Evolutionary conservation across 495 filamentous ascomycete genomes (phyloP), one percentile per base, ranked within the genome.

Genomic region (Penicillium roqueforti): DNA sequence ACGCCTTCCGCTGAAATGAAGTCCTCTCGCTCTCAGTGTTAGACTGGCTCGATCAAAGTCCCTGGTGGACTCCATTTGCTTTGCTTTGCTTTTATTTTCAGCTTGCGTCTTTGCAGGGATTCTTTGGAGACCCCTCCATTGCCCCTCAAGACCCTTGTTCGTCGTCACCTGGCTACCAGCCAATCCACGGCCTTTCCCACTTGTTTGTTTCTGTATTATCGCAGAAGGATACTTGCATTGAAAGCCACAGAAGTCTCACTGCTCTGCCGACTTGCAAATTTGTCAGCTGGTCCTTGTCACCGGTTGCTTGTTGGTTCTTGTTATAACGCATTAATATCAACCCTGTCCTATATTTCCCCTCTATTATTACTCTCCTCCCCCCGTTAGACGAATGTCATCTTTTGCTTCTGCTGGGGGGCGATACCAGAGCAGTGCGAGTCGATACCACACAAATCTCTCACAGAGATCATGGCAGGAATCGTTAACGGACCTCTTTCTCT

Each of bases 401-500:
- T 43, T 19, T 47, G 53, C 23, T 29, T 14, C n/a, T 25, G 10
- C n/a, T 28, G 22, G 31, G 29, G 39, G 40, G 38, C 18, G 32
- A 26, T 44, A 25, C 45, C 32, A 22, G 14, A 28, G 19, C 42
- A 16, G 31, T 29, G 44, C 19, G 10, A 39, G 13, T 23, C 38
- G 28, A 10, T 10, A 44, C 10, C 36, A 45, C 29, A 36, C 32
- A 14, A 3, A 20, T 11, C n/a, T 14, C 10, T 25, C 11, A 46
- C 13, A 23, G 1, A 19, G 42, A 64, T 23, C 22, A 73, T 75
- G 71, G 55, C 65, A 11, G 60, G 58, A 46, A 54, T 68, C 16
- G 58, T 71, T 54, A 66, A 55, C 48, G 56, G 54, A 16, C 69
- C 71, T 20, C 61, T 76, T 55, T 56, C 59, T 20, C 55, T 69